Evolutionary conservation across 208 protist genomes (phyloP), one percentile per base, ranked within the genome.

Genomic region (Naegleria lovaniensis): DNA sequence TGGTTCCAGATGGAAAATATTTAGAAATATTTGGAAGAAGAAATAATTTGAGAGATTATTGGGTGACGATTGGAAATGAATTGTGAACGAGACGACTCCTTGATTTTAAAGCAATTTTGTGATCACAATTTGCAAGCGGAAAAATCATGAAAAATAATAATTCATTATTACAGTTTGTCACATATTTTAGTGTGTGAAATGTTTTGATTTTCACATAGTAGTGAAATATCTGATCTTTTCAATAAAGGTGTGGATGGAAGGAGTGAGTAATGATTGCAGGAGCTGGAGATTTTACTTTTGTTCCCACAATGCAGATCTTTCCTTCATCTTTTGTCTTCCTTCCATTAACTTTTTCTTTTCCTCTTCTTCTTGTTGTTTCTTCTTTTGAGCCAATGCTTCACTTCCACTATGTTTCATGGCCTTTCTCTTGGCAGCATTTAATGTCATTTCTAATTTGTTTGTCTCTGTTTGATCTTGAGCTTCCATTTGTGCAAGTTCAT

Each of bases 31-130:
- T 95, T 91, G 93, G 90, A 16, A 85, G 94, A 33, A 88, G 91
- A 90, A 95, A 95, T 85, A 95, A 95, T 88, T 87, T 95, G 22
- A 91, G 93, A 58, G 91, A 95, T 85, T 94, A 93, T 59, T 95
- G 94, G 94, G 91, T 94, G 13, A 94, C 93, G 19, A 93, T 95
- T 87, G 94, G 94, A 15, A 92, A 94, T 48, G 94, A 95, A 90
- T 89, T 95, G 22, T 95, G 91, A 92, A 88, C 1, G 7, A 48
- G 43, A 48, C n/a, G n/a, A n/a, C n/a, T n/a, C n/a, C n/a, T n/a
- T n/a, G n/a, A n/a, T n/a, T n/a, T n/a, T n/a, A n/a, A 48, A 48
- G 43, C 43, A 48, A 48, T 48, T n/a, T n/a, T n/a, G n/a, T n/a
- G n/a, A n/a, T n/a, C n/a, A n/a, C 43, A 9, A 48, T 7, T 48